Evolutionary conservation across 106 monocot species (phyloP).

Genomic region (Triglochin maritima): DNA sequence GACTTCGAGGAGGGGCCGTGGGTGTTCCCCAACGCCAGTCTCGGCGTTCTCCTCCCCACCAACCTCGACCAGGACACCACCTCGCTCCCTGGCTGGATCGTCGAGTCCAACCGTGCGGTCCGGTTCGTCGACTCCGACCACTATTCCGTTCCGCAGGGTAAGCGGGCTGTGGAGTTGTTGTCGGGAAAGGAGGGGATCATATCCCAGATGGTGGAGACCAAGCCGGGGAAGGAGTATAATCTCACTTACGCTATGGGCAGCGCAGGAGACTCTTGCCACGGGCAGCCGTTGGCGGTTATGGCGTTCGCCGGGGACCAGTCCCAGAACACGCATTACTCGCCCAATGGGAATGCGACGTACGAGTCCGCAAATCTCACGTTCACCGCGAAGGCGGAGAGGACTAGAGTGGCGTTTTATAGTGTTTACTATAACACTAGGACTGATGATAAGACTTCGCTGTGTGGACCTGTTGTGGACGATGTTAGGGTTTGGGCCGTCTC

Average conservation of each 20-base stretch:
- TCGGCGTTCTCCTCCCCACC: conserved; percentile 88
- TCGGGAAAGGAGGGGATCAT: conserved; percentile 95
- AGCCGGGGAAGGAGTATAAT: conserved; percentile 57
- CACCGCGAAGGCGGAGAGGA: conserved; percentile 64
- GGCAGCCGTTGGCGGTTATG: conserved; percentile 74
- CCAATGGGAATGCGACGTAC: conserved; percentile 45
- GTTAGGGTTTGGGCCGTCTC: conserved; percentile 36
- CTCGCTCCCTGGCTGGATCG: conserved; percentile 69
- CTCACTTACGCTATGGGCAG: conserved; percentile 56
- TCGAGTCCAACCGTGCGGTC: conserved; percentile 92
- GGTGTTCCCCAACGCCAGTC: conserved; percentile 19
- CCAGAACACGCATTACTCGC: conserved; percentile 61
- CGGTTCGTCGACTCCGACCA: conserved; percentile 78
- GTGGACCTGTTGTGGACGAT: conserved; percentile 85
- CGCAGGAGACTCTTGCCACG: conserved; percentile 76
- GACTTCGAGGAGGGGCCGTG: conserved; percentile 30
- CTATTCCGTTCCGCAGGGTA: conserved; percentile 70
- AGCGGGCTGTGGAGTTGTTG: conserved; percentile 85
- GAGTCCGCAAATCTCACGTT: conserved; percentile 66
- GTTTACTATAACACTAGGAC: conserved; percentile 94
- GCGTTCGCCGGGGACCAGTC: conserved; percentile 89
- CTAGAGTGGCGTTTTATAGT: conserved; percentile 78
- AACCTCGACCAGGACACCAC: conserved; percentile 72
- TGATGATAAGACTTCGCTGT: conserved; percentile 74
- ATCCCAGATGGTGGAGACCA: conserved; percentile 87